Base-by-base conservation (phyloP, 768 basidiomycete genomes). In the Mycena epipterygia region DNA sequence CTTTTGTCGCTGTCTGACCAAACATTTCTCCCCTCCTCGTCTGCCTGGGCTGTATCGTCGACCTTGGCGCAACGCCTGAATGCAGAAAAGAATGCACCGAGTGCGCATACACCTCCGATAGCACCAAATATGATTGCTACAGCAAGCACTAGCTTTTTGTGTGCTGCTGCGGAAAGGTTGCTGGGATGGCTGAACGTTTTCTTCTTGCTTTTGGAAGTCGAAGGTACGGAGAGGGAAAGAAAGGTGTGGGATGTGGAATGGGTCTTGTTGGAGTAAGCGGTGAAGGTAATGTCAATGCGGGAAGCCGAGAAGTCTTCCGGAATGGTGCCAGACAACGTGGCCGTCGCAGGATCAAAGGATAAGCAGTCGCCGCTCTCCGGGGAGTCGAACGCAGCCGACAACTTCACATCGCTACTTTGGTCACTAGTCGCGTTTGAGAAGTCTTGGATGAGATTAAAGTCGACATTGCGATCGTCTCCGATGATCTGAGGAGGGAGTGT, bases 181-280 rank as follows among this genome's bases (percentile, higher is more conserved):
- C 70, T 75, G 19, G 81, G 81, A 71, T 78, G 83, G 30, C 77
- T 67, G 19, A 73, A 77, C n/a, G 78, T 77, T 3, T 78, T 76
- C 41, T 85, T 82, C 70, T 87, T 82, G 27, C 79, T 79, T 72
- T 81, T 79, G 67, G 83, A 79, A 51, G 77, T 63, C 37, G 83
- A 72, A 48, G 85, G 77, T 64, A 90, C 78, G 62, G 85, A 82
- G 33, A 94, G 81, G 1, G 85, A 79, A 21, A 94, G 83, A 63
- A 73, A 86, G 1, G 91, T 84, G 74, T 93, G 91, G 23, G 93
- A 94, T 1, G 89, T 92, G 19, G 93, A 91, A 73, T 90, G 93
- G 2, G 90, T 93, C 23, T 86, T 63, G 41, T 77, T 82, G 35
- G 91, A 92, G 78, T 90, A 93, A 3, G 92, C 93, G 9, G 90